Evolutionary conservation across 2,329 filamentous ascomycete species (phyloP), one percentile per base, ranked within the genome.

Genomic region (Didymella pomorum): DNA sequence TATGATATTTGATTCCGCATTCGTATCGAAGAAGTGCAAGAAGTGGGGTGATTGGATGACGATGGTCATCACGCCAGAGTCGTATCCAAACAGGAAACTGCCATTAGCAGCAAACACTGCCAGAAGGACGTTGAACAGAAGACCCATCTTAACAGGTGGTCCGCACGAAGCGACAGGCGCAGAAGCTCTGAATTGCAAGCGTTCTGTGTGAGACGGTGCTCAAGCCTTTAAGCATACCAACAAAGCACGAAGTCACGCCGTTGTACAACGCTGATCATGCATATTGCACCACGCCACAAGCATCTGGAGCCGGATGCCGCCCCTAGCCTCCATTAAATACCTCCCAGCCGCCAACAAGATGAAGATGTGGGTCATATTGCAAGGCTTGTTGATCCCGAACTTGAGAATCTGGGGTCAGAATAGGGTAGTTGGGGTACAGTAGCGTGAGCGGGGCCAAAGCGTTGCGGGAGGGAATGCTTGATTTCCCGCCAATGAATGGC

Each of bases 1-100:
- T 55, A 88, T 79, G 49, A 86, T 82, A 5, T 82, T 76, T 66
- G 81, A 81, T 1, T 77, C 79, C 25, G 74, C 80, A 1, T 68
- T 72, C 4, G 83, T 84, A 37, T 86, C 76, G 75, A 89, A 89
- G 68, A 83, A 86, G 1, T 69, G 58, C 18, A 87, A 79, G 71
- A 89, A 88, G 65, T 85, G 78, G 26, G 79, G 77, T 10, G 81
- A 83, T n/a, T 80, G 79, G 52, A 86, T 85, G 58, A 86, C 85
- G 69, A 85, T 79, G 0, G 76, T 76, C 76, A 78, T 78, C 14
- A 78, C 74, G 65, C 72, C 74, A 33, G 67, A 69, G 61, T 78
- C 66, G 70, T 81, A 74, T 64, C 73, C 75, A 58, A 79, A 80
- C 9, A 80, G 68, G 37, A 58, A 58, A 39, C 62, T 79, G 49